Evolutionary conservation across 371 early-diverging fungal species (phyloP).

Genomic region (Gilbertella persicaria): DNA sequence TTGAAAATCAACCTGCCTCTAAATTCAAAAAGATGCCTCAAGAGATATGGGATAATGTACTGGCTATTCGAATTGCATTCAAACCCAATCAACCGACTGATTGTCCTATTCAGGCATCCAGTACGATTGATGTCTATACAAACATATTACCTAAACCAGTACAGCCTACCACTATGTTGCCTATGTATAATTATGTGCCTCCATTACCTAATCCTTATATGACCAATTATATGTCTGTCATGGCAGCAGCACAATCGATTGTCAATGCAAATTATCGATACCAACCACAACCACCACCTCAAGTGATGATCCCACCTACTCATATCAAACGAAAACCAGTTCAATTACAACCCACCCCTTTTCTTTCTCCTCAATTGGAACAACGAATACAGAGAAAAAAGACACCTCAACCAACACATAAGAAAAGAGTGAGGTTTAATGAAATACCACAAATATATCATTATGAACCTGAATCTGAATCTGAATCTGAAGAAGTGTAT

Average conservation of each 20-base stretch:
- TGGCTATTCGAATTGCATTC: conserved; percentile 1
- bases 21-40: conserved; percentile 22
- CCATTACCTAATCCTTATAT: background rate
- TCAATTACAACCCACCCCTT: conserved; percentile 3
- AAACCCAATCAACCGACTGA: conserved; percentile 14
- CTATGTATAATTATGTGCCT: no score
- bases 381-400: conserved; percentile 15
- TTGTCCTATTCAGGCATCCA: conserved; percentile 9
- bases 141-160: conserved; percentile 12
- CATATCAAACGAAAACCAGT: conserved; percentile 24
- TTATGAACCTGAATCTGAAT: conserved; percentile 5
- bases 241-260: conserved; percentile 22
- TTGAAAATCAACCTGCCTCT: conserved; percentile 13
- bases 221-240: conserved; percentile 10
- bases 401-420: conserved; percentile 1
- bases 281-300: conserved; percentile 2
- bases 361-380: conserved; percentile 16
- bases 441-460: background rate
- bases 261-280: conserved; percentile 14
- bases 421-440: conserved; percentile 22
- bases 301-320: background rate
- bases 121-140: conserved; percentile 16
- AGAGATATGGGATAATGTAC: conserved; percentile 16
- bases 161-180: background rate
- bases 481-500: conserved; percentile 13